Evolutionary conservation across 2,329 filamentous ascomycete genomes (phyloP), one percentile per base, ranked within the genome.

Genomic region (Zasmidium angulare): DNA sequence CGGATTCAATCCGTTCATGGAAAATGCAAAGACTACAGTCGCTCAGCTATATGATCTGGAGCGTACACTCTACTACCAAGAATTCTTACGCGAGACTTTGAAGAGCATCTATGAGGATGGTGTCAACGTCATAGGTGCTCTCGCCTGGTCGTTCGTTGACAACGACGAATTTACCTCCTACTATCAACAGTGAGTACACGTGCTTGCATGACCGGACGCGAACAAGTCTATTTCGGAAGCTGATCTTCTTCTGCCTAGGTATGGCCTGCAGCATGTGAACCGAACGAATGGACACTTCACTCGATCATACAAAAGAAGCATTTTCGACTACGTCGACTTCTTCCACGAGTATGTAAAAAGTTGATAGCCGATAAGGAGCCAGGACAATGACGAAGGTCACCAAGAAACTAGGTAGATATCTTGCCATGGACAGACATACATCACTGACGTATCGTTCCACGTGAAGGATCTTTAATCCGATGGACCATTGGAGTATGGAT

Each of bases 1-100:
- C 50, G 74, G 74, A 17, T 74, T 76, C 60, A 63, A 66, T 6
- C 71, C 84, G 0, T 82, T 78, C 51, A 77, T 58, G 56, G 58
- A 60, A 66, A 9, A 83, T 84, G 65, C 72, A 72, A 0, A 77
- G 79, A 48, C 75, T 73, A 69, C 82, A 1, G 60, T 74, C 1
- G 82, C 84, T 50, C 82, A 86, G 66, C 60, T 71, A 1, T 68
- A 62, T 21, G 74, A 76, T 59, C 65, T 69, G 9, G 59, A 69
- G 9, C 68, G 73, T 17, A 66, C 60, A 1, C 50, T 58, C 2
- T 76, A 76, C 61, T 75, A 73, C 58, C 55, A 62, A 10, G 70
- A 69, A 23, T 76, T 75, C 60, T 63, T 76, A 47, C 53, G 69
- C 23, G 73, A 63, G 9, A 70, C 73, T 19, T 64, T 76, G 20